These are phyloP conservation scores for Fusarium brevicatenulatum DNA, from an alignment of 2,329 filamentous ascomycete species.

Conservation along the genomic window DNA sequence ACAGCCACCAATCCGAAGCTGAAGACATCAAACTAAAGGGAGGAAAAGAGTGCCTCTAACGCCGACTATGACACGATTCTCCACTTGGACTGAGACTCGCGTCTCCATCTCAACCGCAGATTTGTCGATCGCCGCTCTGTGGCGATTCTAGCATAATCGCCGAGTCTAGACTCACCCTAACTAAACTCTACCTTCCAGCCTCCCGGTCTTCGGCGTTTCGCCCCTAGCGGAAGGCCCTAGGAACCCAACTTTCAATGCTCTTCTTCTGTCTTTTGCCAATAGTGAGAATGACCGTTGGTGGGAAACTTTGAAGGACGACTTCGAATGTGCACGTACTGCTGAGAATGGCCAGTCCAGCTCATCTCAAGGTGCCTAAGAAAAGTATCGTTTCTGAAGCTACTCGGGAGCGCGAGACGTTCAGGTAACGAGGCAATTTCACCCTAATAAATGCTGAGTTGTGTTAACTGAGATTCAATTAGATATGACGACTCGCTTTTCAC, in stretches of 20 bases:
- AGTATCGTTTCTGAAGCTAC: slow-evolving; percentile 39
- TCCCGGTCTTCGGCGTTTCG: slow-evolving; percentile 16
- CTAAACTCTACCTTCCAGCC: neutral
- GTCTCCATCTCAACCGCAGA: neutral
- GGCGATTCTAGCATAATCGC: slow-evolving; percentile 10
- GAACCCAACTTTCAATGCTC: neutral
- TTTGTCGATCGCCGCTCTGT: slow-evolving; percentile 10
- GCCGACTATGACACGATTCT: neutral
- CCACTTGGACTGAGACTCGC: slow-evolving; percentile 2
- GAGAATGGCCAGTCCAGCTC: slow-evolving; percentile 5
- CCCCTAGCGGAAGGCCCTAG: neutral
- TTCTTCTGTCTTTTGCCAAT: neutral
- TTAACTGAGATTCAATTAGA: neutral
- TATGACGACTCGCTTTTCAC: slow-evolving; percentile 20
- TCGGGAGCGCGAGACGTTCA: slow-evolving; percentile 48
- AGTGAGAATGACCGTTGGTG: neutral
- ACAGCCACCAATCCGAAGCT: neutral
- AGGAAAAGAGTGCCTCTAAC: neutral
- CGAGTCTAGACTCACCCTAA: slow-evolving; percentile 19
- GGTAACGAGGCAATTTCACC: slow-evolving; percentile 25
- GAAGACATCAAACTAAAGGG: neutral
- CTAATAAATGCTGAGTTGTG: neutral
- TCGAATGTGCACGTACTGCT: neutral
- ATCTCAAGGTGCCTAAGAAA: slow-evolving; percentile 14
- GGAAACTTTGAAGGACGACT: neutral